These are phyloP conservation scores for Calycina herbarum DNA, from an alignment of 2,329 filamentous ascomycete species.

Conservation along the genomic window DNA sequence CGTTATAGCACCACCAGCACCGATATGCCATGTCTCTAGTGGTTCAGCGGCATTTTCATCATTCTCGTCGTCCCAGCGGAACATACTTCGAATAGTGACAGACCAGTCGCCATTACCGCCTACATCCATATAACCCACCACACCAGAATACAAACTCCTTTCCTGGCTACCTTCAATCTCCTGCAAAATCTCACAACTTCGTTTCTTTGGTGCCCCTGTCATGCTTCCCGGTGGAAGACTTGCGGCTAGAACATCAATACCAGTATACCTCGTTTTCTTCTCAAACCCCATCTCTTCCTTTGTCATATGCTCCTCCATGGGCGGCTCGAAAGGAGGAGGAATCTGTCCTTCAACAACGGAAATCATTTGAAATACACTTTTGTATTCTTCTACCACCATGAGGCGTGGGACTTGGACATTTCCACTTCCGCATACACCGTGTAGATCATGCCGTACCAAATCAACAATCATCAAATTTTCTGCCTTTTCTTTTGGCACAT, in stretches of 20 bases:
- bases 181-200: conserved; percentile 80
- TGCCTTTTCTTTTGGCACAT: conserved; percentile 83
- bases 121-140: conserved; percentile 86
- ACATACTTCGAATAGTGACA: conserved; percentile 83
- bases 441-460: conserved; percentile 89
- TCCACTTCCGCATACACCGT: conserved; percentile 76
- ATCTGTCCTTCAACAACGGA: conserved; percentile 77
- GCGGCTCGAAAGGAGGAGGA: conserved; percentile 32
- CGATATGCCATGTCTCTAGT: conserved; percentile 73
- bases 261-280: conserved; percentile 48
- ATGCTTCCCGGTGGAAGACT: conserved; percentile 89
- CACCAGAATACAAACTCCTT: conserved; percentile 80
- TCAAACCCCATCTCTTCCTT: conserved; percentile 8
- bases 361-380: conserved; percentile 88
- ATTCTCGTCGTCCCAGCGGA: conserved; percentile 66
- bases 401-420: conserved; percentile 74
- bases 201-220: conserved; percentile 94
- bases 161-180: conserved; percentile 63
- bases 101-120: conserved; percentile 86
- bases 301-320: conserved; percentile 9
- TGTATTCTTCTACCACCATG: conserved; percentile 87
- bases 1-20: conserved; percentile 88
- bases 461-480: conserved; percentile 99
- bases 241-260: conserved; percentile 73
- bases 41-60: conserved; percentile 33